Conservation (phyloP, 148 eudicot species). For the Diospyros lotus region DNA sequence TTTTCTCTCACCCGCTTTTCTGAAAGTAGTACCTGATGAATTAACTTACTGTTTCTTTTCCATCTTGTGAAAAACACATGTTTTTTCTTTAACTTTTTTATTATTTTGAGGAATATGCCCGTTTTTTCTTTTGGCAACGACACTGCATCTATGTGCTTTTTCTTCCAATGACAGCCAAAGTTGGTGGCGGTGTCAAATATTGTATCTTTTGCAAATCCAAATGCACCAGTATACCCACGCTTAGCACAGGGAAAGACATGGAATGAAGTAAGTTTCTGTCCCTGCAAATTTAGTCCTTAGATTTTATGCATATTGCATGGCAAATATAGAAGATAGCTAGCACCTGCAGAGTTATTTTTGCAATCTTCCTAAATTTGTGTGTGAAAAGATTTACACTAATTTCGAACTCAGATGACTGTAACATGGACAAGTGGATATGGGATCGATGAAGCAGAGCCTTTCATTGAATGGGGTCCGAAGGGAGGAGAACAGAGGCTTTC, state of each 20-base stretch:
- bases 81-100: too few relatives aligned
- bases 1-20: too few relatives aligned
- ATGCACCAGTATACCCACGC: slow-evolving; percentile 83
- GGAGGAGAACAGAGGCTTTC: slow-evolving; percentile 39
- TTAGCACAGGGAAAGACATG: slow-evolving; percentile 82
- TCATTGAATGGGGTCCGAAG: slow-evolving; percentile 66
- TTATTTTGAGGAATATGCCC: neutral
- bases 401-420: slow-evolving; percentile 58
- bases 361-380: neutral
- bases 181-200: slow-evolving; percentile 67
- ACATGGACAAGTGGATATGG: slow-evolving; percentile 91
- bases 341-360: neutral
- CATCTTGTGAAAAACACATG: too few relatives aligned
- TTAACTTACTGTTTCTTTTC: too few relatives aligned
- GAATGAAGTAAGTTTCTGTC: slow-evolving; percentile 62
- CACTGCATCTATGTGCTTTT: neutral
- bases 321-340: neutral
- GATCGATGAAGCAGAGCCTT: slow-evolving; percentile 54
- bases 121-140: neutral
- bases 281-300: neutral
- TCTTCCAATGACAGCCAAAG: slow-evolving; percentile 51
- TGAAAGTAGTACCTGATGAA: too few relatives aligned
- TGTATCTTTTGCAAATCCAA: slow-evolving; percentile 74
- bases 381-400: slow-evolving; percentile 3
- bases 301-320: neutral